These are phyloP conservation scores for Paraconiothyrium sp. DNA, from an alignment of 2,329 filamentous ascomycete genomes.

Conservation along the genomic window DNA sequence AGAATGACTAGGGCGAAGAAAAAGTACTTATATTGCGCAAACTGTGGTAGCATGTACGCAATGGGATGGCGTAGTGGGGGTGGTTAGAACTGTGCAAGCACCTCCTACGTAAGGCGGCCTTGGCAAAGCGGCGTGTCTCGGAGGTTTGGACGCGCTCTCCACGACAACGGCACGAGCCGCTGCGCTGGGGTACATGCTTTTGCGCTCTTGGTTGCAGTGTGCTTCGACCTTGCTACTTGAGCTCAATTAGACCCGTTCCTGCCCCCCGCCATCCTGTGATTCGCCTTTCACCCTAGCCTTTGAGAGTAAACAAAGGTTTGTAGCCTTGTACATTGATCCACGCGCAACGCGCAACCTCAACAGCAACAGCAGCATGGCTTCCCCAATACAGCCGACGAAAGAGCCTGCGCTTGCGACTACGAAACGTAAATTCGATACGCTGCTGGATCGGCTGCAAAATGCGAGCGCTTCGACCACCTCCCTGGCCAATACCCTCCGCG, in stretches of 20 bases:
- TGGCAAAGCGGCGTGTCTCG: conserved; percentile 13
- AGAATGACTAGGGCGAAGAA: conserved; percentile 44
- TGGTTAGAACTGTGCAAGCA: conserved; percentile 6
- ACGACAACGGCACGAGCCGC: conserved; percentile 9
- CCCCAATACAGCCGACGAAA: conserved; percentile 27
- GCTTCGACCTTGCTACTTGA: background rate
- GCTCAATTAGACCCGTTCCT: background rate
- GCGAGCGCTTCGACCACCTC: conserved; percentile 60
- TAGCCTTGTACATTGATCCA: background rate
- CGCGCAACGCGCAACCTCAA: background rate
- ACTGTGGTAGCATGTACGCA: conserved; percentile 34
- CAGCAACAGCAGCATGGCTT: conserved; percentile 21
- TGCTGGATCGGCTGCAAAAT: conserved; percentile 67
- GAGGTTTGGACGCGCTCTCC: conserved; percentile 12
- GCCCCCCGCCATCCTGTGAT: background rate
- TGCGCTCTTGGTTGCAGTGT: background rate
- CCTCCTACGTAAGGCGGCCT: conserved; percentile 14
- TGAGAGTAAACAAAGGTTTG: conserved; percentile 35
- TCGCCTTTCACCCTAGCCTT: background rate
- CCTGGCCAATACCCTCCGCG: conserved; percentile 47
- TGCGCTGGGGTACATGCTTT: background rate
- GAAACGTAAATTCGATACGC: conserved; percentile 84
- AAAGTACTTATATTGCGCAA: conserved; percentile 41
- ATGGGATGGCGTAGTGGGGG: conserved; percentile 29
- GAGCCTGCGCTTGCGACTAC: conserved; percentile 72